phyloP scores from a whole-genome alignment of 2,329 filamentous ascomycete genomes.

The Fusarium drepaniforme region DNA sequence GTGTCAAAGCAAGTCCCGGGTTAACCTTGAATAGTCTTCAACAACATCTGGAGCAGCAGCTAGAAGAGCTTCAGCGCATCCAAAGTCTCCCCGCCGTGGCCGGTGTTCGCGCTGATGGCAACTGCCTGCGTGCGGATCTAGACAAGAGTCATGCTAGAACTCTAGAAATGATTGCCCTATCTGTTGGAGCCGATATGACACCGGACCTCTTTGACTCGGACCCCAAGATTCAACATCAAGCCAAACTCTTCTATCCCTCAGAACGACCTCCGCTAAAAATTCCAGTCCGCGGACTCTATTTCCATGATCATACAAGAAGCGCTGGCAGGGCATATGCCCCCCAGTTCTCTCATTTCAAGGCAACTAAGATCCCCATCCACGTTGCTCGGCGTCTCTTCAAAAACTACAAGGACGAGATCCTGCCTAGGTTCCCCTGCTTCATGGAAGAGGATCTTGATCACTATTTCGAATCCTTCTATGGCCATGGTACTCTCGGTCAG shows the following conservation, averaged over 20 bases:
- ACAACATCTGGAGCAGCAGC: not conserved
- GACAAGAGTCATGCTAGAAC: not conserved
- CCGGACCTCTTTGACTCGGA: not conserved
- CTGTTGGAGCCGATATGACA: not conserved
- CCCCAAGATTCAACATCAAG: not conserved
- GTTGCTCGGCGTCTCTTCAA: not conserved
- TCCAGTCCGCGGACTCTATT: not conserved
- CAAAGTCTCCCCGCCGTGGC: not conserved
- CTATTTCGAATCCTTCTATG: not conserved
- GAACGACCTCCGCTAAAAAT: not conserved
- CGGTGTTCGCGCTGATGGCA: not conserved
- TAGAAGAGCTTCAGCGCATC: not conserved
- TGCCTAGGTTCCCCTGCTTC: not conserved
- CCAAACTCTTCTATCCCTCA: not conserved
- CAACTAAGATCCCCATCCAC: not conserved
- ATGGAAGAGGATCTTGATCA: not conserved
- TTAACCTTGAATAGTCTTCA: not conserved
- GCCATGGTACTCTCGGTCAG: not conserved
- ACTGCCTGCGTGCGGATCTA: not conserved
- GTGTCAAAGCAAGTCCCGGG: not conserved
- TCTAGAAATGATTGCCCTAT: not conserved
- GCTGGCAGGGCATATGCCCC: not conserved
- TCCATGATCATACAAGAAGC: not conserved
- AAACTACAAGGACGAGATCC: not conserved
- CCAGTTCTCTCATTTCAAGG: not conserved